Conservation (phyloP, 2,329 filamentous ascomycete genomes). For the Penicillium sp. region DNA sequence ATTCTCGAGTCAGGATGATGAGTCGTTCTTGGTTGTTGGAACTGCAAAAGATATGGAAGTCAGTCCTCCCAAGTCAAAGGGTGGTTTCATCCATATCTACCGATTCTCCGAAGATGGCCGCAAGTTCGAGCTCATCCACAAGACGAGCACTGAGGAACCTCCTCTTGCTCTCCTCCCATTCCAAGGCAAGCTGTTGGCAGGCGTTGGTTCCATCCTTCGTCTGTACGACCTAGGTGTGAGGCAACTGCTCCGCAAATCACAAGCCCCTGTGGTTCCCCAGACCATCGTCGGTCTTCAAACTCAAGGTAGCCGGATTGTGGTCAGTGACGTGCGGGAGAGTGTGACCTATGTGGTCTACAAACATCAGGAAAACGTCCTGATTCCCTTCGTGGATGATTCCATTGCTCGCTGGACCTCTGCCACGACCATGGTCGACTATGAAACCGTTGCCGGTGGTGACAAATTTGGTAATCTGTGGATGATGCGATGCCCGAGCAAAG, state of each 20-base stretch:
- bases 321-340: constrained; percentile 89
- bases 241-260: constrained; percentile 87
- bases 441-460: constrained; percentile 90
- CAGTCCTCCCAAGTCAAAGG: constrained; percentile 71
- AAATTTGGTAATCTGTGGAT: constrained; percentile 98
- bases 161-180: constrained; percentile 89
- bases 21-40: constrained; percentile 89
- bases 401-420: constrained; percentile 88
- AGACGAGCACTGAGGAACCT: constrained; percentile 87
- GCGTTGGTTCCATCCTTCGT: constrained; percentile 76
- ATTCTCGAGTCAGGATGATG: constrained; percentile 85
- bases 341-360: constrained; percentile 94
- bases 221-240: constrained; percentile 93
- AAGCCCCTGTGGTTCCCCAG: constrained; percentile 74
- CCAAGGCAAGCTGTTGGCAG: constrained; percentile 85
- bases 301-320: constrained; percentile 86
- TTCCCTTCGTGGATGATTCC: constrained; percentile 90
- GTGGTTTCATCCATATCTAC: constrained; percentile 90
- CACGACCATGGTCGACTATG: constrained; percentile 94
- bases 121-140: constrained; percentile 91
- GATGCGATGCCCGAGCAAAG: constrained; percentile 80
- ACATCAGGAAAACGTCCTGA: constrained; percentile 82
- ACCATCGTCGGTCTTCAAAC: constrained; percentile 88
- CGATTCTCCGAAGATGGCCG: constrained; percentile 84
- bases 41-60: constrained; percentile 88